Evolutionary conservation across 495 filamentous ascomycete species (phyloP), one percentile per base, ranked within the genome.

Genomic region (Margaritispora aquatica): DNA sequence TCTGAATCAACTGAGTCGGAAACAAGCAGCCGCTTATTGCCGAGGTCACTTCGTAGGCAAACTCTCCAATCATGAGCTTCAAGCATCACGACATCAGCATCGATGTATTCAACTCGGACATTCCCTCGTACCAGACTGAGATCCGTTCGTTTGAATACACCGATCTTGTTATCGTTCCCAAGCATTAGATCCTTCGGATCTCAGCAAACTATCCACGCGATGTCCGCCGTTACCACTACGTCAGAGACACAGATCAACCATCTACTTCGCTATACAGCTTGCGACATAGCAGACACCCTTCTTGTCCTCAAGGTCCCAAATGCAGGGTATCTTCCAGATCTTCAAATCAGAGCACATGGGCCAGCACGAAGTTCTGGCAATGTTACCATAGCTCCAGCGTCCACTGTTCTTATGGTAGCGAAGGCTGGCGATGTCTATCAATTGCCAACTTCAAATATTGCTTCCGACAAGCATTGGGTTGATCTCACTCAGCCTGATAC

Each of bases 281-380:
- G 69, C 58, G 69, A 86, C 75, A 74, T 88, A 56, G 85, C 84
- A 44, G 84, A 88, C 64, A 84, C 82, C 1, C 75, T 88, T 0
- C 71, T 85, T 27, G 83, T 81, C 59, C 71, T 88, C 23, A 78
- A 84, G 51, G 77, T 80, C 22, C 71, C 75, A 1, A 72, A 79
- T 62, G 83, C 82, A 2, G 84, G 86, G 22, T 79, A 80, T 62
- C 72, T 88, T n/a, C 71, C 77, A 26, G 85, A 88, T 66, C 73
- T 89, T 31, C 61, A 73, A 73, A 53, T 62, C 1, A 48, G 57
- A 26, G 29, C 57, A 19, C 22, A 54, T 11, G n/a, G 50, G 0
- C n/a, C 23, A 17, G 29, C 52, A 17, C 29, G 36, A 8, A 26
- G 22, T 8, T 24, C 46, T 5, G 21, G 31, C 17, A 21, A 62